Conservation (phyloP, 2,329 filamentous ascomycete genomes). For the Rugonectria rugulosa region DNA sequence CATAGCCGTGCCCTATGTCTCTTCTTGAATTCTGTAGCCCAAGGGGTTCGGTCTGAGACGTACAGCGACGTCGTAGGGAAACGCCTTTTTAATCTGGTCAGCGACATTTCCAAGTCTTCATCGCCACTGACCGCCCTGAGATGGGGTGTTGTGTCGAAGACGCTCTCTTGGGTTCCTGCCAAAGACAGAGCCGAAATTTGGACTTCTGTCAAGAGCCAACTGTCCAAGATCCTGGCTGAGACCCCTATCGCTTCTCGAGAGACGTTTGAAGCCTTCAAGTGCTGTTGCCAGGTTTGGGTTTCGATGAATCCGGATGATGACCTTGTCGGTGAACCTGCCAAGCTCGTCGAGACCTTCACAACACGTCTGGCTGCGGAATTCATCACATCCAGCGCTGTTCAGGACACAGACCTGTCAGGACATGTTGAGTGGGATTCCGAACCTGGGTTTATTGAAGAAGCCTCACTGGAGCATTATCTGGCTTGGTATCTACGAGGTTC, state of each 20-base stretch:
- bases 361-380: conserved; percentile 43
- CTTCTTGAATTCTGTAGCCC: conserved; percentile 52
- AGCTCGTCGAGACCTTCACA: conserved; percentile 45
- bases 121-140: conserved; percentile 45
- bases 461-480: conserved; percentile 43
- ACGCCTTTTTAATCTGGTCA: conserved; percentile 48
- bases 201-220: conserved; percentile 41
- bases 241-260: conserved; percentile 44
- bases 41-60: conserved; percentile 51
- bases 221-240: conserved; percentile 45
- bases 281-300: conserved; percentile 48
- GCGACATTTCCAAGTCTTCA: conserved; percentile 40
- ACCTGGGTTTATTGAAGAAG: conserved; percentile 37
- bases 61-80: conserved; percentile 52
- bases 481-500: conserved; percentile 45
- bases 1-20: conserved; percentile 47
- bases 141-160: conserved; percentile 50
- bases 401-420: conserved; percentile 31
- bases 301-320: conserved; percentile 47
- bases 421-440: conserved; percentile 24
- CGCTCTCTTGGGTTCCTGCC: conserved; percentile 45
- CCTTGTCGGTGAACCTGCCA: conserved; percentile 39
- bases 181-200: conserved; percentile 44
- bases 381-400: conserved; percentile 31
- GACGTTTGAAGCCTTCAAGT: conserved; percentile 52